Evolutionary conservation across 2,329 filamentous ascomycete genomes (phyloP).

Genomic region (Shiraia bambusicola): DNA sequence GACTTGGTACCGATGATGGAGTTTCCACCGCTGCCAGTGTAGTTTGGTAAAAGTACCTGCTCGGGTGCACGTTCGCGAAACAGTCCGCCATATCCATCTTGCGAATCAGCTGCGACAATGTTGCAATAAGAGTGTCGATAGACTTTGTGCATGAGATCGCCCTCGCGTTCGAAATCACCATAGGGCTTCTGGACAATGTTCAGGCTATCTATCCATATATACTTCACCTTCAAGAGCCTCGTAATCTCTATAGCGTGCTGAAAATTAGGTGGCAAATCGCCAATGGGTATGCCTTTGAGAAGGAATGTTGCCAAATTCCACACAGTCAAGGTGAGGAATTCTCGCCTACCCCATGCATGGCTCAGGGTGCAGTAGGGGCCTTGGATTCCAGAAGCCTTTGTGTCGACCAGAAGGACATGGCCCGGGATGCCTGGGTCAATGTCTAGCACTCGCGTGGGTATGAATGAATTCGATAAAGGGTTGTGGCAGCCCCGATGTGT

Average conservation of each 20-base stretch:
- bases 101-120: conserved; percentile 25
- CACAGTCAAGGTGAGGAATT: not conserved
- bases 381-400: conserved; percentile 4
- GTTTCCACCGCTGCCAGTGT: conserved; percentile 1
- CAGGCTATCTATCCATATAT: conserved; percentile 28
- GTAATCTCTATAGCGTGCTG: conserved; percentile 23
- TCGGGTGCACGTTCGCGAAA: conserved; percentile 17
- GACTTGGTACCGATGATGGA: conserved; percentile 1
- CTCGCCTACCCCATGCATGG: conserved; percentile 22
- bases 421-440: no score
- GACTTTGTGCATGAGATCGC: conserved; percentile 25
- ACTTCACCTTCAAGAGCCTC: conserved; percentile 18
- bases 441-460: no score
- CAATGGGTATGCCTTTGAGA: conserved; percentile 3
- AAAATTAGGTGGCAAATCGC: conserved; percentile 20
- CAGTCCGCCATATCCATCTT: conserved; percentile 16
- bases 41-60: conserved; percentile 1
- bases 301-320: not conserved
- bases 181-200: not conserved
- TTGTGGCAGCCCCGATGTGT: no score
- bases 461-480: no score
- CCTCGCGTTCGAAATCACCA: conserved; percentile 19
- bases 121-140: conserved; percentile 30
- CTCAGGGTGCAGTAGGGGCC: conserved; percentile 23
- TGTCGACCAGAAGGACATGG: no score